These are phyloP conservation scores for Neonectria ditissima DNA, from an alignment of 2,329 filamentous ascomycete genomes.

Conservation along the genomic window DNA sequence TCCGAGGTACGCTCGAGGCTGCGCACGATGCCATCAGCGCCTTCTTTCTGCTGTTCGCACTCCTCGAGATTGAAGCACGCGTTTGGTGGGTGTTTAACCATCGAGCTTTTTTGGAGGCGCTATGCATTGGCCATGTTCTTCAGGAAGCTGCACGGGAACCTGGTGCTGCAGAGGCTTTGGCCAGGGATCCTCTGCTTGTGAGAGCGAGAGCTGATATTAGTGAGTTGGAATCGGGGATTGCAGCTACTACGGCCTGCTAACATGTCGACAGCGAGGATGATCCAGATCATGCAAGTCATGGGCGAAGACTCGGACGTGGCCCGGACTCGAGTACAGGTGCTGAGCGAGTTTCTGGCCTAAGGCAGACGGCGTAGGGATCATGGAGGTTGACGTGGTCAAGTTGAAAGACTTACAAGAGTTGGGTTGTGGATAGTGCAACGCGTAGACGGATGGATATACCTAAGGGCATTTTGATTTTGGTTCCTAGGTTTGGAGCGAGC, in stretches of 20 bases:
- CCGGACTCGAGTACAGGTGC: conserved; percentile 67
- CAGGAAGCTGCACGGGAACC: conserved; percentile 62
- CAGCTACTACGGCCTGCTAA: conserved; percentile 12
- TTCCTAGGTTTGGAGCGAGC: background rate
- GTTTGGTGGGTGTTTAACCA: conserved; percentile 92
- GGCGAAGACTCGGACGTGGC: conserved; percentile 70
- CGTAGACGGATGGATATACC: conserved; percentile 2
- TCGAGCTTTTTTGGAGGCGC: conserved; percentile 80
- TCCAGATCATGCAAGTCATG: conserved; percentile 72
- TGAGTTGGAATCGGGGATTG: conserved; percentile 51
- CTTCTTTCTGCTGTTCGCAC: conserved; percentile 78
- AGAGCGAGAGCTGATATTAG: conserved; percentile 71
- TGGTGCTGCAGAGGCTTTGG: conserved; percentile 58
- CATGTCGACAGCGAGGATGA: conserved; percentile 64
- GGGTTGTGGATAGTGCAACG: background rate
- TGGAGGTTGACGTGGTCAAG: background rate
- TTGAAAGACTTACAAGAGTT: background rate
- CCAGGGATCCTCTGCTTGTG: conserved; percentile 69
- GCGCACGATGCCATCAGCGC: conserved; percentile 79
- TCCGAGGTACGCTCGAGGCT: conserved; percentile 77
- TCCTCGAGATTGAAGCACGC: conserved; percentile 77
- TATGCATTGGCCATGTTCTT: conserved; percentile 74
- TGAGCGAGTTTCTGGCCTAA: conserved; percentile 63
- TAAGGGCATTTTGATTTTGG: background rate
- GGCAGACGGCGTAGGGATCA: too few relatives aligned